Conservation (phyloP, 2,329 filamentous ascomycete genomes). For the Arthrobotrys conoides region DNA sequence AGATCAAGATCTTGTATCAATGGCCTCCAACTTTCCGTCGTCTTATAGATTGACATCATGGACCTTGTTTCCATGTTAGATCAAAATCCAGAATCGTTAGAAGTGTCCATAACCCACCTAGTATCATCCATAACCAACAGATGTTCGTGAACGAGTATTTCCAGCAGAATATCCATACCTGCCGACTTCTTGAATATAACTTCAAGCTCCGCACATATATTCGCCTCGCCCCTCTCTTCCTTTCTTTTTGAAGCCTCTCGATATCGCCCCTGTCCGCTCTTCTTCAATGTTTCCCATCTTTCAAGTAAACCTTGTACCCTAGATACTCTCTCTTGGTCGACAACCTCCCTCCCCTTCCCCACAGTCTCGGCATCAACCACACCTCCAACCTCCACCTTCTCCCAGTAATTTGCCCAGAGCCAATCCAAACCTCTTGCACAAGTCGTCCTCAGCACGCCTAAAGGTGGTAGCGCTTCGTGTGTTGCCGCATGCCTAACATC, state of each 20-base stretch:
- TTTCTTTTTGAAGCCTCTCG: conserved; percentile 44
- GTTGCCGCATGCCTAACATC: conserved; percentile 91
- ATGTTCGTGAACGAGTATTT: conserved; percentile 57
- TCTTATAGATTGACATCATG: conserved; percentile 58
- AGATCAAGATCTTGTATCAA: conserved; percentile 54
- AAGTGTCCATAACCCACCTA: conserved; percentile 22
- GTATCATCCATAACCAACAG: conserved; percentile 50
- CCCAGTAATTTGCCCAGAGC: conserved; percentile 94
- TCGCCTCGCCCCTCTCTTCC: conserved; percentile 39
- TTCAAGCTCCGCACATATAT: conserved; percentile 38
- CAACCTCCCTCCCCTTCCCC: conserved; percentile 23
- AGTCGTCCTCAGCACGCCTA: conserved; percentile 79
- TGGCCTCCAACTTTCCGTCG: conserved; percentile 47
- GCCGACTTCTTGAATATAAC: conserved; percentile 43
- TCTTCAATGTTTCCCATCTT: conserved; percentile 44
- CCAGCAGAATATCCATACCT: conserved; percentile 31
- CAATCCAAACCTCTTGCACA: conserved; percentile 80
- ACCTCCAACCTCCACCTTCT: conserved; percentile 61
- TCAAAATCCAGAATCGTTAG: not conserved
- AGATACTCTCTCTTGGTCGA: conserved; percentile 50
- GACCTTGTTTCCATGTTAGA: conserved; percentile 23
- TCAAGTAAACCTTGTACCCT: conserved; percentile 42
- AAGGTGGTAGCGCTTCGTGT: conserved; percentile 85
- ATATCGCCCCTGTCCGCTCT: conserved; percentile 19
- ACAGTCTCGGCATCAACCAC: conserved; percentile 34